Evolutionary conservation across 2,329 filamentous ascomycete species (phyloP).

Genomic region (Trichoderma endophyticum): DNA sequence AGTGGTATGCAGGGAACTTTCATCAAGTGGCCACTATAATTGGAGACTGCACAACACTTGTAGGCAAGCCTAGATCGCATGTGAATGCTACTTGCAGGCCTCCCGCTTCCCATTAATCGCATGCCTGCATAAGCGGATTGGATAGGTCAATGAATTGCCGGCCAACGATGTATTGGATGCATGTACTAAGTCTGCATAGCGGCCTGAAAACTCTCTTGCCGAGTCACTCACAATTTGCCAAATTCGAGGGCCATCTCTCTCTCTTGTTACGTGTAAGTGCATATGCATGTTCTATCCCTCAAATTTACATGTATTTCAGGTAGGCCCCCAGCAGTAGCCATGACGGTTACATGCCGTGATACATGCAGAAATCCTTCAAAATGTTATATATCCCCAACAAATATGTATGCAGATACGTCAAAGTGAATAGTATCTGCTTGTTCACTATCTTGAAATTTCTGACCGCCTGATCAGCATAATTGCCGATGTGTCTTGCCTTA

Average conservation of each 20-base stretch:
- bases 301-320: not conserved
- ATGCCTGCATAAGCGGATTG: not conserved
- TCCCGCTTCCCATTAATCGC: not conserved
- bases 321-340: not conserved
- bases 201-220: not conserved
- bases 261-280: not conserved
- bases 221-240: not conserved
- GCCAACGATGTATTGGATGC: not conserved
- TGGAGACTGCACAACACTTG: not conserved
- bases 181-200: not conserved
- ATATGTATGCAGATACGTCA: not conserved
- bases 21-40: not conserved
- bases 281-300: not conserved
- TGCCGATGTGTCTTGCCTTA: not conserved
- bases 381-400: not conserved
- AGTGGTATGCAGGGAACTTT: not conserved
- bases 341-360: not conserved
- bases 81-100: not conserved
- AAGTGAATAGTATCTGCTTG: not conserved
- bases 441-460: not conserved
- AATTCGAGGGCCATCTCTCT: not conserved
- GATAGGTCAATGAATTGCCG: not conserved
- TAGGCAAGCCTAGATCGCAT: not conserved
- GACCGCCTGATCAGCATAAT: not conserved
- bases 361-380: not conserved